phyloP scores from a whole-genome alignment of 192 early-diverging fungal genomes.

The Coemansia sp. region DNA sequence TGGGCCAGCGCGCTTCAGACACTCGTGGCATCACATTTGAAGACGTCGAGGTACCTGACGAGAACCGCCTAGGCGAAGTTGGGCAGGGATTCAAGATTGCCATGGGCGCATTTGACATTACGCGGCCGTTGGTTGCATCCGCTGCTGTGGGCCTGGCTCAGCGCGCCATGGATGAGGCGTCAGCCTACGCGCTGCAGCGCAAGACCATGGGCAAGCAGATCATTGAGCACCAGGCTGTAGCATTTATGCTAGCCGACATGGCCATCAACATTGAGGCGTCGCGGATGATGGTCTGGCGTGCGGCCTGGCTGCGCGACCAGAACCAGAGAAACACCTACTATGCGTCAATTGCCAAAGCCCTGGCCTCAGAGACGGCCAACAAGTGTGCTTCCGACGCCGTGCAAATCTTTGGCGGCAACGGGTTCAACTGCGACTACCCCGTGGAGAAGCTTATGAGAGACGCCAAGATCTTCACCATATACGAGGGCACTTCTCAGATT shows the following conservation, averaged over 20 bases:
- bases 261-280: conserved; percentile 92
- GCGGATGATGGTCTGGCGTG: conserved; percentile 82
- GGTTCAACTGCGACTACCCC: conserved; percentile 85
- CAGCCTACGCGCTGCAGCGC: conserved; percentile 85
- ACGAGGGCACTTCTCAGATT: conserved; percentile 96
- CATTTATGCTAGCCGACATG: conserved; percentile 97
- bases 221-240: conserved; percentile 86
- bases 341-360: conserved; percentile 91
- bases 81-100: conserved; percentile 95
- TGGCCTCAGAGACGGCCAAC: conserved; percentile 82
- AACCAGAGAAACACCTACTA: conserved; percentile 89
- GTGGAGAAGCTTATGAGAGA: conserved; percentile 96
- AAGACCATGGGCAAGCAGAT: conserved; percentile 96
- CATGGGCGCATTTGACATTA: conserved; percentile 96
- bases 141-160: conserved; percentile 88
- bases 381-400: conserved; percentile 86
- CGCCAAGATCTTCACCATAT: conserved; percentile 95
- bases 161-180: conserved; percentile 91
- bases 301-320: conserved; percentile 84
- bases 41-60: conserved; percentile 79
- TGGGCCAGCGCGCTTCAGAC: conserved; percentile 94
- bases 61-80: conserved; percentile 71
- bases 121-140: conserved; percentile 86
- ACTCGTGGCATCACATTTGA: conserved; percentile 89
- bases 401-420: conserved; percentile 95